Percentiles rank a stretch among this genome's conserved stretches.
Evolutionary conservation across 345 rosid genomes (phyloP).

Genomic region (Acer saccharum): DNA sequence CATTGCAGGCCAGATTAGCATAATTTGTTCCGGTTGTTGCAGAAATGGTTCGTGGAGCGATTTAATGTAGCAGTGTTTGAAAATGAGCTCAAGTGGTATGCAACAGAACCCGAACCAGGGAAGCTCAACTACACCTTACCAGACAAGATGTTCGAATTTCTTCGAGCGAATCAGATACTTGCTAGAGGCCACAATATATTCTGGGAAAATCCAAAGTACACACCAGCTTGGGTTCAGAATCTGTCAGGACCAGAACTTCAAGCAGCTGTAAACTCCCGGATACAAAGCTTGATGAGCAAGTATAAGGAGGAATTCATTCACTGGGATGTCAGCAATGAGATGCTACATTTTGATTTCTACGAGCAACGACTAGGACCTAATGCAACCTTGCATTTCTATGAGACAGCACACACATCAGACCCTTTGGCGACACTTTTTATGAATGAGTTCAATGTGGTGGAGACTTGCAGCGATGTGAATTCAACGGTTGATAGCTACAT

Average conservation of each 20-base stretch:
- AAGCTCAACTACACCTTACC: conserved; percentile 58
- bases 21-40: neutral
- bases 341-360: conserved; percentile 84
- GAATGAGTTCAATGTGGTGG: conserved; percentile 85
- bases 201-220: conserved; percentile 88
- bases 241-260: conserved; percentile 44
- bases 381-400: conserved; percentile 61
- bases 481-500: conserved; percentile 71
- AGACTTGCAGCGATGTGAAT: conserved; percentile 68
- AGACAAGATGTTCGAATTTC: conserved; percentile 65
- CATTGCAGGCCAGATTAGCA: neutral
- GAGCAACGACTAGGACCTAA: conserved; percentile 64
- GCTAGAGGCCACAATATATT: conserved; percentile 91
- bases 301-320: conserved; percentile 77
- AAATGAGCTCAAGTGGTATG: conserved; percentile 91
- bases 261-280: conserved; percentile 57
- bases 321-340: conserved; percentile 92
- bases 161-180: conserved; percentile 51
- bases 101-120: conserved; percentile 78
- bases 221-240: conserved; percentile 61
- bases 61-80: conserved; percentile 87
- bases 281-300: conserved; percentile 70
- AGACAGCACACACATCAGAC: conserved; percentile 60
- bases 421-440: conserved; percentile 70
- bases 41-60: conserved; percentile 83